Conservation (phyloP, 2,329 filamentous ascomycete species). For the Aschersonia sp. region DNA sequence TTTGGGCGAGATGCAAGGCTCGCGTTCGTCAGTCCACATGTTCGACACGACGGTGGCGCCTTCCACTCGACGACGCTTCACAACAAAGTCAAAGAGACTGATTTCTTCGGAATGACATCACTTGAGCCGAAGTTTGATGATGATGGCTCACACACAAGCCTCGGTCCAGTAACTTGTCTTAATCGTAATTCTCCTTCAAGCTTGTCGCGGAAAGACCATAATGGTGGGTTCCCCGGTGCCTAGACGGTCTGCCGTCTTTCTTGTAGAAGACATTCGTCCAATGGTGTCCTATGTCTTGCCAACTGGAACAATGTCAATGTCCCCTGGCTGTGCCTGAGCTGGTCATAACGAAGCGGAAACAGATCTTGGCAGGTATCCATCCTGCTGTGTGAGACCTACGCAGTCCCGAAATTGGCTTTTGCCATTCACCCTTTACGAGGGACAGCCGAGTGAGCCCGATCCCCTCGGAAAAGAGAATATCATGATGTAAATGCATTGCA, state of each 20-base stretch:
- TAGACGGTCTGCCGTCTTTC: not conserved
- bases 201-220: too few relatives aligned
- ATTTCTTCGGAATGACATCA: not conserved
- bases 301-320: not conserved
- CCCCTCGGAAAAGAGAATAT: not conserved
- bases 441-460: not conserved
- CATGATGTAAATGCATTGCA: not conserved
- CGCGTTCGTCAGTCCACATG: too few relatives aligned
- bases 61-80: too few relatives aligned
- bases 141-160: not conserved
- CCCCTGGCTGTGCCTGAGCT: not conserved
- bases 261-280: not conserved
- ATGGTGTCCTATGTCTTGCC: not conserved
- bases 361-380: constrained; percentile 1
- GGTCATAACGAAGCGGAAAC: not conserved
- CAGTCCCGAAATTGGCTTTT: constrained; percentile 4
- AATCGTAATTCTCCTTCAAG: not conserved
- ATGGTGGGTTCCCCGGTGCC: too few relatives aligned
- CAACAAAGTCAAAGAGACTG: too few relatives aligned
- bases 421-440: constrained; percentile 2
- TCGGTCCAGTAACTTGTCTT: not conserved
- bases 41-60: too few relatives aligned
- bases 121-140: not conserved
- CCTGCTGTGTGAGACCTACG: constrained; percentile 8
- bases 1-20: too few relatives aligned